phyloP scores from a whole-genome alignment of 2,329 filamentous ascomycete genomes.

The Exophiala dermatitidis region DNA sequence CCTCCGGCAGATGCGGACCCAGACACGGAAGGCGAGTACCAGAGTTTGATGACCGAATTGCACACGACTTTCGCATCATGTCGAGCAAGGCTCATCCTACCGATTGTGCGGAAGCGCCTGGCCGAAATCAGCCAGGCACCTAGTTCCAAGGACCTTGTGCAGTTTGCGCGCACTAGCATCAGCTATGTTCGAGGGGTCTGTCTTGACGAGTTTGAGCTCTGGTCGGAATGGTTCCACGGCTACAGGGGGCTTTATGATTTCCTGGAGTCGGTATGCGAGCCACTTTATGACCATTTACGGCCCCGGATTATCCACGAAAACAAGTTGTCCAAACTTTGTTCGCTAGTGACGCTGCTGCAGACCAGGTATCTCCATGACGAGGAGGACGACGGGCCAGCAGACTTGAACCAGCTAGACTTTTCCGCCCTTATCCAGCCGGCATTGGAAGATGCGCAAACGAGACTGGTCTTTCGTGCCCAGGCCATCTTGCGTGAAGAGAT shows the following conservation, averaged over 20 bases:
- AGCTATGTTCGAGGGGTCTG: constrained; percentile 60
- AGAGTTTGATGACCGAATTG: constrained; percentile 58
- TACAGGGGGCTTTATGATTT: constrained; percentile 59
- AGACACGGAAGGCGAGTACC: constrained; percentile 56
- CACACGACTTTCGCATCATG: constrained; percentile 57
- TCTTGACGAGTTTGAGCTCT: constrained; percentile 60
- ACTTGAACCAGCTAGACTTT: constrained; percentile 55
- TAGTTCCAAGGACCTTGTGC: constrained; percentile 56
- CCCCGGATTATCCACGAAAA: constrained; percentile 61
- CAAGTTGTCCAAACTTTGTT: constrained; percentile 59
- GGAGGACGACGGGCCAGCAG: constrained; percentile 44
- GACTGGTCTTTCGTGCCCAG: constrained; percentile 59
- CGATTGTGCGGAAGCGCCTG: constrained; percentile 55
- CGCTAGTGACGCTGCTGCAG: constrained; percentile 59
- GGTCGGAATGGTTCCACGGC: constrained; percentile 59
- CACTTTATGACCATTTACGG: constrained; percentile 58
- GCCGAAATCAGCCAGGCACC: constrained; percentile 50
- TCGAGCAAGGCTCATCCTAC: constrained; percentile 52
- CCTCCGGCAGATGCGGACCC: constrained; percentile 53
- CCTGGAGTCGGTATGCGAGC: constrained; percentile 59
- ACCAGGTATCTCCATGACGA: constrained; percentile 58
- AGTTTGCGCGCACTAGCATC: constrained; percentile 58
- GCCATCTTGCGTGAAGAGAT: constrained; percentile 59
- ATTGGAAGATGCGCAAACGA: constrained; percentile 60
- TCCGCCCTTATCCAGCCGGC: constrained; percentile 55